Base-by-base conservation (phyloP, 2,329 filamentous ascomycete genomes). In the Raffaelea albimanens region DNA sequence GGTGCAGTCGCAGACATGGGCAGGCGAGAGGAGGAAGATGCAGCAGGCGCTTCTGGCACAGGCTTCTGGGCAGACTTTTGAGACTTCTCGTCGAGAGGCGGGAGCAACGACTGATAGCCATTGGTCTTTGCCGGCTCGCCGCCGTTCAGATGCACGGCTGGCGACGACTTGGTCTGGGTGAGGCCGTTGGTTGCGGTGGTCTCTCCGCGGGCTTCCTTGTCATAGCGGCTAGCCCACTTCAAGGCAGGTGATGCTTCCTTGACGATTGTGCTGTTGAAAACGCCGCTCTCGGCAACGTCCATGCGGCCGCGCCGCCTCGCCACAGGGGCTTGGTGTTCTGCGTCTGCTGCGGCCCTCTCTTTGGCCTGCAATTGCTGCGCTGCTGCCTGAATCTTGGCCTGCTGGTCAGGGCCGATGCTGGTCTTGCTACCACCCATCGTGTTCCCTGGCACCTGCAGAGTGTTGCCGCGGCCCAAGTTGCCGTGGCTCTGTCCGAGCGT, bases 211-310 rank as follows among this genome's bases (percentile, higher is more conserved):
- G 83, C 74, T 58, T 93, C 83, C 66, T 93, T 94, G 66, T 97
- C 93, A 61, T 96, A 97, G 58, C 89, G 89, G 64, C 76, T 91
- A 29, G 91, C 88, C 93, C 93, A 98, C 64, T 95, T 95, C 82
- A 98, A 84, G 1, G 93, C 93, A 21, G 89, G 86, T 9, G 86
- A 93, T 18, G 90, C 91, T 62, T 95, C 93, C 46, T 75, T 88
- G 58, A 90, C 74, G 52, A 97, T 84, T 46, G 82, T 77, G 1
- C 89, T 85, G 61, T 95, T 90, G 42, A 97, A 70, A 3, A 89
- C 95, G 48, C 95, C 78, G 55, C 93, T 98, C 63, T 83, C 90
- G 3, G 62, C 72, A 22, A 39, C 45, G 62, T 75, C 83, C 56
- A 64, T 77, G 60, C 72, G 73, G 44, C 74, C 73, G 51, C 75